A percentile compares a stretch with the other conserved stretches of the same genome.
phyloP scores from a whole-genome alignment of 2,329 filamentous ascomycete genomes.

The Neurospora crassa region DNA sequence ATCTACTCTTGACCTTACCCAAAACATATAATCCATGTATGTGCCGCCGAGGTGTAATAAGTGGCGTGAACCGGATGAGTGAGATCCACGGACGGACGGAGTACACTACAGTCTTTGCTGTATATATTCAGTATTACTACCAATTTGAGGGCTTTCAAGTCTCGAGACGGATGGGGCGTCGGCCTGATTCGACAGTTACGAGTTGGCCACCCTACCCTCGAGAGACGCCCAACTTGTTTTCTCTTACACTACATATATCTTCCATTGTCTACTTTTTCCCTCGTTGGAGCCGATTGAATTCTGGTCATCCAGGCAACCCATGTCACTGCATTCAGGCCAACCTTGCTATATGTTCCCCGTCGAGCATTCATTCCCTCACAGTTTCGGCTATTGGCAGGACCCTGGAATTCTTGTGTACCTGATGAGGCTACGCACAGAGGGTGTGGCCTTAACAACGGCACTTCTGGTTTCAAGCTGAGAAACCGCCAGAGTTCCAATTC shows the following conservation, averaged over 20 bases:
- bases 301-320: not conserved
- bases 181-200: conserved; percentile 6
- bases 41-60: not conserved
- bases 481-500: not conserved
- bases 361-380: not conserved
- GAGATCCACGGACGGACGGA: not conserved
- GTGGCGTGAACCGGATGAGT: not conserved
- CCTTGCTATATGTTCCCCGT: not conserved
- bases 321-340: not conserved
- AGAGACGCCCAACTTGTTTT: not conserved
- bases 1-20: not conserved
- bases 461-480: not conserved
- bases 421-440: not conserved
- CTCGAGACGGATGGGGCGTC: conserved; percentile 6
- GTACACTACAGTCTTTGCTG: not conserved
- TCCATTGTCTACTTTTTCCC: not conserved
- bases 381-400: not conserved
- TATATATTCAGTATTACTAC: not conserved
- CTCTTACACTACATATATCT: not conserved
- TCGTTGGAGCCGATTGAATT: not conserved
- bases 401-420: not conserved
- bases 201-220: not conserved
- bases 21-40: not conserved
- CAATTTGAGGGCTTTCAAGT: not conserved
- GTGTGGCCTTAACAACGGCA: not conserved